Conservation (phyloP, 768 basidiomycete genomes). For the Trametes sanguinea region DNA sequence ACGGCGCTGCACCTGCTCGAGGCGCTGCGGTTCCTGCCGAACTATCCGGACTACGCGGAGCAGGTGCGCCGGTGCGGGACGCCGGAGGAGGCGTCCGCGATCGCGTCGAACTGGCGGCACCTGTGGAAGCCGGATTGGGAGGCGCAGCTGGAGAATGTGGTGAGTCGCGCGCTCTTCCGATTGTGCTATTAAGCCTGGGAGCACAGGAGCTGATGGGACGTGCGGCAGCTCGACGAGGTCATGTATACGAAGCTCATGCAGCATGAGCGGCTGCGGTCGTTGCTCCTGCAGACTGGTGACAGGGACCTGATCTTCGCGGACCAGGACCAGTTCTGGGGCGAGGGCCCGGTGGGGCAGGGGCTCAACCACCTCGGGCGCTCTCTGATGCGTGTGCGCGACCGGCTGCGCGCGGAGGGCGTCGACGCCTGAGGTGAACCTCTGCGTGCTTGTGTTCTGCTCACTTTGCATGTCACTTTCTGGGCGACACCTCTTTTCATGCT, state of each 20-base stretch:
- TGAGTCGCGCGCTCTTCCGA: slow-evolving; percentile 34
- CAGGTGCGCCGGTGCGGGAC: slow-evolving; percentile 49
- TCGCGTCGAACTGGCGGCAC: slow-evolving; percentile 33
- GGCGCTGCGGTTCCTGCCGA: slow-evolving; percentile 65
- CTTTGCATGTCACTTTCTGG: too few relatives aligned
- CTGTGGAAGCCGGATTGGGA: slow-evolving; percentile 61
- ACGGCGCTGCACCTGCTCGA: slow-evolving; percentile 77
- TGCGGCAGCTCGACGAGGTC: slow-evolving; percentile 65
- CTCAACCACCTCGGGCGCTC: slow-evolving; percentile 65
- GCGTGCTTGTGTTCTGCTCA: not conserved
- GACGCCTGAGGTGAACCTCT: not conserved
- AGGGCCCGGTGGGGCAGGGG: slow-evolving; percentile 51
- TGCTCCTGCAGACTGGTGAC: slow-evolving; percentile 57
- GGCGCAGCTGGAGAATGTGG: slow-evolving; percentile 47
- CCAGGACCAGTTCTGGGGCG: slow-evolving; percentile 67
- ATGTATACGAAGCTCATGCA: slow-evolving; percentile 70
- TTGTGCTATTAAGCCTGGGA: not conserved
- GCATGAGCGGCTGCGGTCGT: slow-evolving; percentile 55
- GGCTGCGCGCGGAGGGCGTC: slow-evolving; percentile 33
- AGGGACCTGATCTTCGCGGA: slow-evolving; percentile 39
- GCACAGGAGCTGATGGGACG: not conserved
- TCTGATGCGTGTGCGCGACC: slow-evolving; percentile 56
- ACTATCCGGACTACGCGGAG: slow-evolving; percentile 54
- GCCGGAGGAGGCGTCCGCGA: slow-evolving; percentile 40
- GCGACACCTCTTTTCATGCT: too few relatives aligned